These are phyloP conservation scores for Gloeopeniophorella convolvens DNA, from an alignment of 768 basidiomycete genomes.

Conservation along the genomic window DNA sequence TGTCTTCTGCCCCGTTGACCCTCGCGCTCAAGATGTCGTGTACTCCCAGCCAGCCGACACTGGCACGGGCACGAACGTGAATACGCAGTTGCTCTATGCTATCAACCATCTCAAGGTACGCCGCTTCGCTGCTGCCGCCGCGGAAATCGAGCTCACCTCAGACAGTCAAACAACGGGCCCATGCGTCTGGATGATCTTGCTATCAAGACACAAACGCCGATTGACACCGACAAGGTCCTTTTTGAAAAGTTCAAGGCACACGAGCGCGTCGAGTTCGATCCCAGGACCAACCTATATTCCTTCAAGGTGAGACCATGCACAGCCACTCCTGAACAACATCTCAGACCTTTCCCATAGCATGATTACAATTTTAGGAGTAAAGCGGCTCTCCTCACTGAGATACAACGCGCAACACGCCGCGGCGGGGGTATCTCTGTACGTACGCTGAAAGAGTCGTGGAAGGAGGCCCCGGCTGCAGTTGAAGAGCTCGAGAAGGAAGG, in stretches of 20 bases:
- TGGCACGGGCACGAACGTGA: slow-evolving; percentile 71
- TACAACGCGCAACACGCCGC: slow-evolving; percentile 76
- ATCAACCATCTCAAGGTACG: slow-evolving; percentile 74
- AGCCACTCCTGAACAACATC: slow-evolving; percentile 6
- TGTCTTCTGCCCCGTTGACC: slow-evolving; percentile 19
- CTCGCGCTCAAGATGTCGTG: slow-evolving; percentile 49
- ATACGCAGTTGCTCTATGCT: slow-evolving; percentile 83
- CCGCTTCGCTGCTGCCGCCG: neutral
- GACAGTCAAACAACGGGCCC: slow-evolving; percentile 62
- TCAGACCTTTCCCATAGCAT: slow-evolving; percentile 44
- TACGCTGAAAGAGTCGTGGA: slow-evolving; percentile 86
- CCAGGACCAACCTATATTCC: slow-evolving; percentile 78
- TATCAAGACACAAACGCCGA: slow-evolving; percentile 68
- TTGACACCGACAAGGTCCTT: slow-evolving; percentile 63
- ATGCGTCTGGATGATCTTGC: slow-evolving; percentile 87
- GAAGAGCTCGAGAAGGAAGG: slow-evolving; percentile 89
- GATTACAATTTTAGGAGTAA: slow-evolving; percentile 84
- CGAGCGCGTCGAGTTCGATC: slow-evolving; percentile 72
- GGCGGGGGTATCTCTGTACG: slow-evolving; percentile 84
- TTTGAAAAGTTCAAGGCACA: slow-evolving; percentile 79
- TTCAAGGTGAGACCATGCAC: slow-evolving; percentile 57
- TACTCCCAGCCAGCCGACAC: slow-evolving; percentile 88
- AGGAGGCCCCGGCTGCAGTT: slow-evolving; percentile 74
- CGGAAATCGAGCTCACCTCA: neutral
- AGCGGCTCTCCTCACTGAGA: slow-evolving; percentile 74